Conservation (phyloP, 208 protist genomes). For the Wallacemonas sp. region DNA sequence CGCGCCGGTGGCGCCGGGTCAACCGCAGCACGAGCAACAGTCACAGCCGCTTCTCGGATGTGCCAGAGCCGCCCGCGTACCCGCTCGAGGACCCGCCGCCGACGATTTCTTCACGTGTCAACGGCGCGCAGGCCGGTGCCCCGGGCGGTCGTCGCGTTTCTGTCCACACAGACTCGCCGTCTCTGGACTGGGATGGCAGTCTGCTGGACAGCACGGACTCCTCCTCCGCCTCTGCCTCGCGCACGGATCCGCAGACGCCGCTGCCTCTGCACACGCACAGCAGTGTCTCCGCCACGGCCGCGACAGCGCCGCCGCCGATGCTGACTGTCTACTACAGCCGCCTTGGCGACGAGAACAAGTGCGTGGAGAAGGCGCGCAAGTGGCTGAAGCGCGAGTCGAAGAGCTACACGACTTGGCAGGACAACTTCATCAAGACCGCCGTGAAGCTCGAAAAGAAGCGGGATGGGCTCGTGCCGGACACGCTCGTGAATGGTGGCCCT, state of each 20-base stretch:
- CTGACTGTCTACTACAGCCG: constrained; percentile 71
- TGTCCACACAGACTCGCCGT: not conserved
- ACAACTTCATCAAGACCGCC: constrained; percentile 27
- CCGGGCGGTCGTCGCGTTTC: not conserved
- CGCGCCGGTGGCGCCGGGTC: constrained; percentile 9
- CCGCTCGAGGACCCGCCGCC: not conserved
- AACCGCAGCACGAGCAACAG: constrained; percentile 24
- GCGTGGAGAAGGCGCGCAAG: constrained; percentile 38
- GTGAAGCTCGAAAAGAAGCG: constrained; percentile 22
- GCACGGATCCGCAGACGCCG: no score
- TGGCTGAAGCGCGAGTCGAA: constrained; percentile 54
- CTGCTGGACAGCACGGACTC: constrained; percentile 2
- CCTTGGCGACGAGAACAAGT: constrained; percentile 56
- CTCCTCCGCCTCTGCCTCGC: not conserved
- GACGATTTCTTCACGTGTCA: not conserved
- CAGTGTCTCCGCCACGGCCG: not conserved
- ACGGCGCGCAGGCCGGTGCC: not conserved
- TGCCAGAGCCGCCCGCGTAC: not conserved
- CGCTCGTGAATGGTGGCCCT: not conserved
- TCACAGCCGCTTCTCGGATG: not conserved
- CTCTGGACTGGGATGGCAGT: not conserved
- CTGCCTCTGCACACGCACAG: not conserved
- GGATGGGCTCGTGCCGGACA: not conserved
- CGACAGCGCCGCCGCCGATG: constrained; percentile 19
- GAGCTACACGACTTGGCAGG: constrained; percentile 44